These are phyloP conservation scores for Schwanniomyces yamadae DNA, from an alignment of 805 yeast genomes.

Conservation along the genomic window DNA sequence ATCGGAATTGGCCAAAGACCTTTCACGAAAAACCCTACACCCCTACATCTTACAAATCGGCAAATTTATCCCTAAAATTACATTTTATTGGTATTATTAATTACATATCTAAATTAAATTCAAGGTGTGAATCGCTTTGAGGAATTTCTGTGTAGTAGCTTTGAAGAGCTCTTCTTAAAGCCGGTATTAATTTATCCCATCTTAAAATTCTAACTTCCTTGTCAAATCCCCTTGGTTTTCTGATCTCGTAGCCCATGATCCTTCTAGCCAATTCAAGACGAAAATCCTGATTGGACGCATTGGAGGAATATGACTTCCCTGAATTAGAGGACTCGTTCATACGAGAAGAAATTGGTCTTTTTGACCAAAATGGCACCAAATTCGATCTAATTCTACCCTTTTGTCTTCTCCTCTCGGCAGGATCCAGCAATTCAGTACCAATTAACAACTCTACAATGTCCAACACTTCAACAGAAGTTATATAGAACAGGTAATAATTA, in stretches of 20 bases:
- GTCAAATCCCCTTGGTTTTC: conserved; percentile 69
- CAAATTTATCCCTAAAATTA: not conserved
- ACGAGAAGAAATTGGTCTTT: conserved; percentile 53
- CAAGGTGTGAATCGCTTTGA: conserved; percentile 13
- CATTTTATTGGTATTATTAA: conserved; percentile 4
- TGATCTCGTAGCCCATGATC: conserved; percentile 59
- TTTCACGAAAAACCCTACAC: no score
- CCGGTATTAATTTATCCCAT: conserved; percentile 61
- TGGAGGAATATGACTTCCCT: conserved; percentile 7
- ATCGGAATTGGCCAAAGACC: no score
- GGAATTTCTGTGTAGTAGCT: conserved; percentile 65
- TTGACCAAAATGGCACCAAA: conserved; percentile 66
- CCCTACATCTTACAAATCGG: no score
- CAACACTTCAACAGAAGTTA: conserved; percentile 67
- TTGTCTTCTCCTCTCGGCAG: conserved; percentile 56
- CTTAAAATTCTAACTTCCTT: conserved; percentile 62
- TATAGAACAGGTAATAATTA: conserved; percentile 42
- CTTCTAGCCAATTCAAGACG: conserved; percentile 59
- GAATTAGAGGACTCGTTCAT: conserved; percentile 25
- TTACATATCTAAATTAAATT: conserved; percentile 3
- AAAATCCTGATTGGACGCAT: conserved; percentile 30
- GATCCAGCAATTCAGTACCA: conserved; percentile 46
- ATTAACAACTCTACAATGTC: conserved; percentile 62
- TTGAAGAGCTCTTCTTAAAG: conserved; percentile 61
- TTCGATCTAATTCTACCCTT: conserved; percentile 67